phyloP scores from a whole-genome alignment of 2,329 filamentous ascomycete species.

The Hypoxylon sp. region DNA sequence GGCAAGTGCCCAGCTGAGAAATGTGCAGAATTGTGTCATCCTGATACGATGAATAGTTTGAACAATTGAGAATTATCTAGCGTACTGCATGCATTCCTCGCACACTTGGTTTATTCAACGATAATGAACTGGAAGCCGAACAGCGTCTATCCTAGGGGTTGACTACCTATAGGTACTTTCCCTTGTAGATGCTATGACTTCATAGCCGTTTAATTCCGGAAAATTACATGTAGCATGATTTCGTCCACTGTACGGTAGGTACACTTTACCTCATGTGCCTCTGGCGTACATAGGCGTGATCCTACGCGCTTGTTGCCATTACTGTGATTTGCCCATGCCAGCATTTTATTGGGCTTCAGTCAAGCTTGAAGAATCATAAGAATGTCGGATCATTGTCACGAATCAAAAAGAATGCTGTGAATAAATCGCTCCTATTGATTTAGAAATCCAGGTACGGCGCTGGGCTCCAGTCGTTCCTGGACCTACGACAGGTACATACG shows the following conservation, averaged over 20 bases:
- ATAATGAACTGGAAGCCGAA: background rate
- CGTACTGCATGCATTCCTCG: background rate
- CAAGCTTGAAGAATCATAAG: background rate
- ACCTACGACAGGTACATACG: background rate
- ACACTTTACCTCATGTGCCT: background rate
- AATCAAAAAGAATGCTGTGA: constrained; percentile 11
- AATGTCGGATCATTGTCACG: constrained; percentile 3
- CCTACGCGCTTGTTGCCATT: background rate
- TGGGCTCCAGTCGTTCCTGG: background rate
- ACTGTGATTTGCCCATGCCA: background rate
- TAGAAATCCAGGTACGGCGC: constrained; percentile 10
- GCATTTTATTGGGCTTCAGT: background rate
- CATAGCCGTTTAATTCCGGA: constrained; percentile 16
- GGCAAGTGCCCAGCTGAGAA: background rate
- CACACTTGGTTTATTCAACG: background rate
- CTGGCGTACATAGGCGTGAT: background rate
- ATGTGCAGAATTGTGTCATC: background rate
- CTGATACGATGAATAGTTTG: background rate
- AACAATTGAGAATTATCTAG: background rate
- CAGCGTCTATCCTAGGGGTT: background rate
- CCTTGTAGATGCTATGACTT: constrained; percentile 24
- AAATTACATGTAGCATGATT: background rate
- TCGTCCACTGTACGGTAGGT: too few species aligned
- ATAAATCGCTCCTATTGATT: constrained; percentile 4
- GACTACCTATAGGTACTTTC: background rate